Base-by-base conservation (phyloP, 371 early-diverging fungal species). In the Nosema muscidifuracis region DNA sequence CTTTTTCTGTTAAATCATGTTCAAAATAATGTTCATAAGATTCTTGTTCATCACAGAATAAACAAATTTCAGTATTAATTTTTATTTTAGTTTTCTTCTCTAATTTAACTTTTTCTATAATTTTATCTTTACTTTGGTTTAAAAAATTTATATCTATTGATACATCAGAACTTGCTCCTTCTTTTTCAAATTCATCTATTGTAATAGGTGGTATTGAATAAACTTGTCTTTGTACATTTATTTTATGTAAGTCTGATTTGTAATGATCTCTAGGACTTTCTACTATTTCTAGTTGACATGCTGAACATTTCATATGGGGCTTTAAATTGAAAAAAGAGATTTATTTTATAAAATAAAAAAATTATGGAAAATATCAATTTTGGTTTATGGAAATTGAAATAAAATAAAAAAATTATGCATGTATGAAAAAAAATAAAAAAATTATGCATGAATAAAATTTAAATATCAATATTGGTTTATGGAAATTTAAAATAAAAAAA, bases 181-280 rank as follows among this genome's bases (percentile, higher is more conserved):
- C 56, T 36, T 20, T 31, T 36, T 62, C 38, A 13, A 71, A 63
- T 40, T 71, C 71, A 16, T 71, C 63, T n/a, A 53, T 18, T 16
- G 60, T 61, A 30, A 61, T 61, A n/a, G 71, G 71, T 2, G 71
- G 71, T 16, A 50, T 50, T 16, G 34, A 22, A 38, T 71, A 71
- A n/a, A 71, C 63, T 55, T 71, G 71, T 26, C 71, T 62, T 28
- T 71, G 62, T n/a, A 71, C 71, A 63, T 71, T 71, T 51, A 71
- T 53, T 28, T 47, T 61, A 34, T 71, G 71, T 18, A 71, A 40
- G 24, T 71, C 71, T 20, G 71, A 62, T 28, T 55, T 53, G 20
- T 71, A 71, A 55, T 71, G 71, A 3, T 47, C 64, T 62, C 34
- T 71, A 34, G 30, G 47, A 18, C 26, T 20, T 31, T 50, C 64